phyloP scores from a whole-genome alignment of 1,284 basidiomycete species.

The Heterobasidion occidentale region DNA sequence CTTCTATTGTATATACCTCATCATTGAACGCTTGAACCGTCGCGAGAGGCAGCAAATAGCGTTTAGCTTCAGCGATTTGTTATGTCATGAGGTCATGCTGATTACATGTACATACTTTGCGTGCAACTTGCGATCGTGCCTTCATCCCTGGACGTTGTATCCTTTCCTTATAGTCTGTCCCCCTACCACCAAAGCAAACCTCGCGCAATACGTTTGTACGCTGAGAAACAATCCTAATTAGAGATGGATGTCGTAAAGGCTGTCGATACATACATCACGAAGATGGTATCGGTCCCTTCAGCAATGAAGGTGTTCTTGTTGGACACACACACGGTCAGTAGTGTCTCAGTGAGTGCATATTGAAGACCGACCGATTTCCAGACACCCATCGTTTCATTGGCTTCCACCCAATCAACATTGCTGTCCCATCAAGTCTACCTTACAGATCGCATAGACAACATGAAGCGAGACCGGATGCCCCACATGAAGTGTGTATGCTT shows the following conservation, averaged over 20 bases:
- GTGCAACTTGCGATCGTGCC: too few relatives aligned
- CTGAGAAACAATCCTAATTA: too few relatives aligned
- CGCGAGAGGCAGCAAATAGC: too few relatives aligned
- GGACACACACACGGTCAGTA: slow-evolving; percentile 86
- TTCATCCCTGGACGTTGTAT: too few relatives aligned
- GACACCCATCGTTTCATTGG: slow-evolving; percentile 97
- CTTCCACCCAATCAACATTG: slow-evolving; percentile 90
- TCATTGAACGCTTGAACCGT: too few relatives aligned
- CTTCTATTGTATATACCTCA: too few relatives aligned
- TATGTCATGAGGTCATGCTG: too few relatives aligned
- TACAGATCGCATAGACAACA: slow-evolving; percentile 95
- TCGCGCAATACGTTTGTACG: too few relatives aligned
- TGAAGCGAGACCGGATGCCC: slow-evolving; percentile 80
- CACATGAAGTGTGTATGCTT: slow-evolving; percentile 98
- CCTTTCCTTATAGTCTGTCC: too few relatives aligned
- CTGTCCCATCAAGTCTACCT: slow-evolving; percentile 97
- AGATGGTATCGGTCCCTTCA: slow-evolving; percentile 79
- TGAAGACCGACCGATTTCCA: slow-evolving; percentile 22
- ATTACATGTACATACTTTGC: too few relatives aligned
- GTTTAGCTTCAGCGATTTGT: too few relatives aligned
- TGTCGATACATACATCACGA: slow-evolving; percentile 89
- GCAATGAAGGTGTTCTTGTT: slow-evolving; percentile 98
- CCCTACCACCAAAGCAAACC: too few relatives aligned
- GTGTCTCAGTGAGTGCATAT: not conserved
- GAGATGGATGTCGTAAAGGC: slow-evolving; percentile 94